Percentiles rank a stretch among this genome's conserved stretches.
Conservation (phyloP, 1,139 yeast genomes). For the Arxiozyma telluris region DNA sequence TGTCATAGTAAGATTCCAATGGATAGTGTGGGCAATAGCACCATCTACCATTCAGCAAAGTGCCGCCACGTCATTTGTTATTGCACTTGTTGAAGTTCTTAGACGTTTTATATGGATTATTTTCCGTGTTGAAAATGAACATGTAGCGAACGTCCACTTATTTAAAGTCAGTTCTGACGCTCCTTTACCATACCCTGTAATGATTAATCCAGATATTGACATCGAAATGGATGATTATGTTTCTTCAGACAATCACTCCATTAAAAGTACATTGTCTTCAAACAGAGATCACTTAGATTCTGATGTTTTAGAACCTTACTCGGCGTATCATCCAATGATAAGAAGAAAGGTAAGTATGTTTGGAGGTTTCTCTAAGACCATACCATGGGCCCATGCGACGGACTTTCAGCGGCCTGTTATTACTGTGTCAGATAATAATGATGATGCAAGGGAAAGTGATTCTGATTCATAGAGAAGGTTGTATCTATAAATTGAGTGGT, state of each 20-base stretch:
- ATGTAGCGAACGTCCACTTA: slow-evolving; percentile 75
- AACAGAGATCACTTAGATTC: not conserved
- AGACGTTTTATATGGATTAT: slow-evolving; percentile 84
- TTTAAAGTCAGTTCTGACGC: slow-evolving; percentile 82
- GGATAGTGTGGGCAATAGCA: slow-evolving; percentile 75
- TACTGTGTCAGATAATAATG: slow-evolving; percentile 12
- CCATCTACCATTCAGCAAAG: slow-evolving; percentile 75
- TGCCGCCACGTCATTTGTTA: slow-evolving; percentile 77
- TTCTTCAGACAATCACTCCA: not conserved
- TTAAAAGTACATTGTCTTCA: not conserved
- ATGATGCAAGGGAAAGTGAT: slow-evolving; percentile 11
- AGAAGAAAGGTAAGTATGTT: slow-evolving; percentile 34
- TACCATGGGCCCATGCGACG: slow-evolving; percentile 75
- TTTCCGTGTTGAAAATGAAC: slow-evolving; percentile 93
- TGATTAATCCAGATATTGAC: slow-evolving; percentile 2
- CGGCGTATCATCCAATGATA: slow-evolving; percentile 18
- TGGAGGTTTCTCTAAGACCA: slow-evolving; percentile 46
- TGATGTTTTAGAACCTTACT: slow-evolving; percentile 14
- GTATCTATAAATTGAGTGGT: too few species aligned
- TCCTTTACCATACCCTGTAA: slow-evolving; percentile 63
- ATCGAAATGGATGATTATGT: not conserved
- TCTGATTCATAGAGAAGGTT: slow-evolving; percentile 22
- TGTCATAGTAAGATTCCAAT: slow-evolving; percentile 70
- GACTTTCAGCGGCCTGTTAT: slow-evolving; percentile 64
- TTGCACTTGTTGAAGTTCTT: slow-evolving; percentile 72